Conservation (phyloP, 2,329 filamentous ascomycete genomes). For the Apiospora saccharicola region DNA sequence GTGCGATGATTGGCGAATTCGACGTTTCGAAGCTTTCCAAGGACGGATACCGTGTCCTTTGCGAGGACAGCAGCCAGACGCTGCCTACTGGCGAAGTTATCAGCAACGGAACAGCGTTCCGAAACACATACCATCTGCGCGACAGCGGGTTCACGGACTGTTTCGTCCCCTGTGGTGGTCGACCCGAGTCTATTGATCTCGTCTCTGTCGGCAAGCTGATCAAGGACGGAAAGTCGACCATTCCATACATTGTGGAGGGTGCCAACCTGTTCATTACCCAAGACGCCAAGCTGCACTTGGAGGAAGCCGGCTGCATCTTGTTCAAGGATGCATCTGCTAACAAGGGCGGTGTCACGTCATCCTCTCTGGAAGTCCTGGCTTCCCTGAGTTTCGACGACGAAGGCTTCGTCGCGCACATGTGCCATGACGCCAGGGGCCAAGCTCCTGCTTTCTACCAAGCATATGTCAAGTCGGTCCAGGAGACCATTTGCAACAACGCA, state of each 20-base stretch:
- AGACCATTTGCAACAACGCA: conserved; percentile 90
- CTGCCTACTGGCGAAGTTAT: conserved; percentile 87
- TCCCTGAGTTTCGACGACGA: conserved; percentile 93
- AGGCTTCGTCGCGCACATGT: conserved; percentile 93
- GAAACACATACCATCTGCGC: conserved; percentile 95
- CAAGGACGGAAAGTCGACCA: conserved; percentile 82
- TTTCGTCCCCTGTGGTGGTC: conserved; percentile 95
- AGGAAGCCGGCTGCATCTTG: conserved; percentile 91
- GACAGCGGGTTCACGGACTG: conserved; percentile 78
- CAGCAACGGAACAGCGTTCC: conserved; percentile 92
- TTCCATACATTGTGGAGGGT: conserved; percentile 97
- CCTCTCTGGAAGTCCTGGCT: conserved; percentile 93
- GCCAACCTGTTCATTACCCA: conserved; percentile 99
- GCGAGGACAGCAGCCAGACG: conserved; percentile 89
- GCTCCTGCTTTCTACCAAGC: conserved; percentile 90
- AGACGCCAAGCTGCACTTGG: conserved; percentile 93
- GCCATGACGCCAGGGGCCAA: conserved; percentile 74
- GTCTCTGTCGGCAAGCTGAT: conserved; percentile 85
- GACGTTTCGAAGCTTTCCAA: conserved; percentile 85
- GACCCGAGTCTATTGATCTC: conserved; percentile 95
- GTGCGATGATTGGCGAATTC: conserved; percentile 89
- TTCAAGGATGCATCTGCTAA: conserved; percentile 99
- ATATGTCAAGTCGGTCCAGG: conserved; percentile 92
- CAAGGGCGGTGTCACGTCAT: conserved; percentile 98
- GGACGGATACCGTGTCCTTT: conserved; percentile 88